phyloP scores from a whole-genome alignment of 2,329 filamentous ascomycete genomes.

The Aureobasidium sp. region DNA sequence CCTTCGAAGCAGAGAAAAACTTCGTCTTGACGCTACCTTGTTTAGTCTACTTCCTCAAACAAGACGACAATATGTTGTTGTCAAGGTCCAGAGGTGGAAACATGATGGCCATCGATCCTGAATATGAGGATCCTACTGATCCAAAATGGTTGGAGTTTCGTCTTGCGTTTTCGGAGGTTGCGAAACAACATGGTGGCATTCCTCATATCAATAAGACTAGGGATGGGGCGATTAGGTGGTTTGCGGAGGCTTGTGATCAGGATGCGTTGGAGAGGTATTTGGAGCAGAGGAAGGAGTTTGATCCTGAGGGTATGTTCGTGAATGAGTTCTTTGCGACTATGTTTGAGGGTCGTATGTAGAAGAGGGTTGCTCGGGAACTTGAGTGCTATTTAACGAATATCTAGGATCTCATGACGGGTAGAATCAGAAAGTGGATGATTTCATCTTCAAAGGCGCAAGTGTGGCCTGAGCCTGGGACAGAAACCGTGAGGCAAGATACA shows the following conservation, averaged over 20 bases:
- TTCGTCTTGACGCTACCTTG: slow-evolving; percentile 11
- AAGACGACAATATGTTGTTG: neutral
- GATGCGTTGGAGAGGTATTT: neutral
- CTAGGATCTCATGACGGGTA: no score
- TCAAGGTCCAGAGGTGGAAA: slow-evolving; percentile 6
- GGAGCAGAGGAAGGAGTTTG: neutral
- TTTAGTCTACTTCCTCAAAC: slow-evolving; percentile 13
- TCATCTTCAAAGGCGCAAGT: neutral
- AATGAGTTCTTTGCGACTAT: neutral
- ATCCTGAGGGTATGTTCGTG: neutral
- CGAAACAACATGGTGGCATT: slow-evolving; percentile 12
- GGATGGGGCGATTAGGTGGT: slow-evolving; percentile 6
- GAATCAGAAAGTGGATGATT: no score
- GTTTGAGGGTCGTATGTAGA: neutral
- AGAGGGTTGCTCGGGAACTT: no score
- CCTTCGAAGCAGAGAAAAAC: slow-evolving; percentile 2
- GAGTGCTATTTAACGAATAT: no score
- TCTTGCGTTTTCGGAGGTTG: slow-evolving; percentile 6
- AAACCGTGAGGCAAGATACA: neutral
- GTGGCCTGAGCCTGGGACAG: neutral
- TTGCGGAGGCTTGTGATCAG: slow-evolving; percentile 12
- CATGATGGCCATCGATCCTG: slow-evolving; percentile 12
- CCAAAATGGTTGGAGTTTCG: slow-evolving; percentile 11
- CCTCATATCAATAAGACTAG: slow-evolving; percentile 14
- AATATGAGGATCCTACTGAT: slow-evolving; percentile 8